These are phyloP conservation scores for Dipsacomyces acuminosporus DNA, from an alignment of 371 early-diverging fungal genomes.

Conservation along the genomic window DNA sequence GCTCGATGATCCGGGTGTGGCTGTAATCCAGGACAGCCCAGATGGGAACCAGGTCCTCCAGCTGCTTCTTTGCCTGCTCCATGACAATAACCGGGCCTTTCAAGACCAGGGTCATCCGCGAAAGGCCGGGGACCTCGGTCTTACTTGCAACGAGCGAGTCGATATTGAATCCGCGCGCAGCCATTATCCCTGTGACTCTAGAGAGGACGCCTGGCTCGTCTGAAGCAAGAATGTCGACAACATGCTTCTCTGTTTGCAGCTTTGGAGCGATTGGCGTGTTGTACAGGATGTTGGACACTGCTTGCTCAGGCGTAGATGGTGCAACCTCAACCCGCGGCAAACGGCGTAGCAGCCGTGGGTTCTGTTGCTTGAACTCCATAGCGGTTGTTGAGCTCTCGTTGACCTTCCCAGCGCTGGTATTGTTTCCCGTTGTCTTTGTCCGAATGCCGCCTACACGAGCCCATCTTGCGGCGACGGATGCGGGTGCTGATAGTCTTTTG, in stretches of 20 bases:
- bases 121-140: constrained; percentile 89
- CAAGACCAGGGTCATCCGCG: constrained; percentile 92
- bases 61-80: constrained; percentile 88
- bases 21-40: constrained; percentile 97
- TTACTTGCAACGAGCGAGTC: constrained; percentile 91
- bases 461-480: too few relatives aligned
- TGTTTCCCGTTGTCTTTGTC: too few relatives aligned
- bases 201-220: constrained; percentile 96
- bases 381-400: constrained; percentile 44
- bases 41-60: constrained; percentile 92
- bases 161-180: constrained; percentile 96
- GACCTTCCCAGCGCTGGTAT: constrained; percentile 27
- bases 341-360: constrained; percentile 41
- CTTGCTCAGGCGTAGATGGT: constrained; percentile 68
- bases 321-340: constrained; percentile 41
- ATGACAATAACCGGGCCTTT: constrained; percentile 78
- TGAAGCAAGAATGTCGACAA: constrained; percentile 89
- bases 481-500: too few relatives aligned
- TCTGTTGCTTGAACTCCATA: constrained; percentile 47
- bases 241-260: constrained; percentile 60
- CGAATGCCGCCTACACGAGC: too few relatives aligned
- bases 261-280: constrained; percentile 72
- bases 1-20: constrained; percentile 72
- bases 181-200: constrained; percentile 86
- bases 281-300: constrained; percentile 84